Conservation (phyloP, 1,284 basidiomycete genomes). For the Amylostereum areolatum region DNA sequence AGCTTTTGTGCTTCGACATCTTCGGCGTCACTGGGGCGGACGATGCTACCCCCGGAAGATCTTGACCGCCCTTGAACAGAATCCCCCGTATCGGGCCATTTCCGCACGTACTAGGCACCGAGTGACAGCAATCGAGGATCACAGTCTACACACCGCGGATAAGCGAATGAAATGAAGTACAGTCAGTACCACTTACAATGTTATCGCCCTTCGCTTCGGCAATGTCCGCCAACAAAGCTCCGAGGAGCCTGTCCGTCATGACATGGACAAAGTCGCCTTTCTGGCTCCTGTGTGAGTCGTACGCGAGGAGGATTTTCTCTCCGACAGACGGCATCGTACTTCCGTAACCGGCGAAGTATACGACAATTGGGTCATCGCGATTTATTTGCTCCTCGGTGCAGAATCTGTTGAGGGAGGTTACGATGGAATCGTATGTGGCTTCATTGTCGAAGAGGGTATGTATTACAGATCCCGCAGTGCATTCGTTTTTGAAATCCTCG, state of each 20-base stretch:
- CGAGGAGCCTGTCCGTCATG: conserved; percentile 20
- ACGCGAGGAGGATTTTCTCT: too few relatives aligned
- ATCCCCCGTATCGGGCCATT: conserved; percentile 1
- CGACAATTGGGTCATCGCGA: conserved; percentile 11
- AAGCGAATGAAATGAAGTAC: background rate
- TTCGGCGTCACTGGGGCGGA: background rate
- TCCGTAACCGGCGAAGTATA: too few relatives aligned
- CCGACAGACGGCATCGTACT: too few relatives aligned
- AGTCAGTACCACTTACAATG: conserved; percentile 17
- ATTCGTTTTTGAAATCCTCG: background rate
- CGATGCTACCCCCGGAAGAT: conserved; percentile 1
- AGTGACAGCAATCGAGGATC: conserved; percentile 25
- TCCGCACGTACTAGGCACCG: conserved; percentile 22
- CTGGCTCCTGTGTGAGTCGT: too few relatives aligned
- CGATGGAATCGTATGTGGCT: conserved; percentile 18
- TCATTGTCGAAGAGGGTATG: conserved; percentile 15
- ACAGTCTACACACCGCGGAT: conserved; percentile 17
- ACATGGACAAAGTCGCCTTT: conserved; percentile 21
- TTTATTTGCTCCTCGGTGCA: too few relatives aligned
- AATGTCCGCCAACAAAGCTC: conserved; percentile 15
- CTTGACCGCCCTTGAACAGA: background rate
- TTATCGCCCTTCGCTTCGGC: conserved; percentile 22
- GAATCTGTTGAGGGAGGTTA: conserved; percentile 11
- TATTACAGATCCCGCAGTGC: conserved; percentile 8
- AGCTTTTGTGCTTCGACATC: conserved; percentile 2